Evolutionary conservation across 2,329 filamentous ascomycete species (phyloP), one percentile per base, ranked within the genome.

Genomic region (Colletotrichum sp.): DNA sequence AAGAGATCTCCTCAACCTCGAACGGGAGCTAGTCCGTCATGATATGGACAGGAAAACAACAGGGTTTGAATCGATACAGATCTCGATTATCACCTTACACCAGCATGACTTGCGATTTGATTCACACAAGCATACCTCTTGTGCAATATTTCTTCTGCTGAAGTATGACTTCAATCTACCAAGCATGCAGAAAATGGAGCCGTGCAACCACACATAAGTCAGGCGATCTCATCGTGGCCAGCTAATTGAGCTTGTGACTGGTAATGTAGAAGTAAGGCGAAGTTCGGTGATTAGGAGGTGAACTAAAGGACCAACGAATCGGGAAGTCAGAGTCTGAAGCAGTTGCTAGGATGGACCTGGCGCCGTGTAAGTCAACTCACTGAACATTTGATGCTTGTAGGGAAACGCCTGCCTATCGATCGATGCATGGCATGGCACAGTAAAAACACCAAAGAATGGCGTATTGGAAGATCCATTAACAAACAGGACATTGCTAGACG

Each of bases 61-160:
- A 0, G 18, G 39, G 5, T n/a, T 0, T 48, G 5, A n/a, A 4
- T n/a, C 39, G 2, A n/a, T 1, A n/a, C 18, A n/a, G 1, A 1
- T 43, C 18, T n/a, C 18, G 18, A n/a, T 43, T 6, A 9, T 3
- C 39, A n/a, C 4, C 28, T 30, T 30, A 30, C 2, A 30, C 28
- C 28, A 30, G 3, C 28, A 30, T 30, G 28, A 30, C 28, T 30
- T 30, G 28, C 28, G 28, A 30, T 36, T 36, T 36, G 34, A 36
- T 36, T 21, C 43, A 48, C 39, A 48, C 9, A n/a, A 48, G 18
- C 39, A 48, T 48, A n/a, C 9, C 9, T n/a, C 39, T 48, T 48
- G 18, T 48, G 39, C 18, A n/a, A 48, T 48, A 0, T 48, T 43
- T 2, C 39, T 12, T n/a, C 39, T 12, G 2, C 39, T 0, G 39